phyloP scores from a whole-genome alignment of 2,329 filamentous ascomycete genomes.

The Pseudogymnoascus sp. region DNA sequence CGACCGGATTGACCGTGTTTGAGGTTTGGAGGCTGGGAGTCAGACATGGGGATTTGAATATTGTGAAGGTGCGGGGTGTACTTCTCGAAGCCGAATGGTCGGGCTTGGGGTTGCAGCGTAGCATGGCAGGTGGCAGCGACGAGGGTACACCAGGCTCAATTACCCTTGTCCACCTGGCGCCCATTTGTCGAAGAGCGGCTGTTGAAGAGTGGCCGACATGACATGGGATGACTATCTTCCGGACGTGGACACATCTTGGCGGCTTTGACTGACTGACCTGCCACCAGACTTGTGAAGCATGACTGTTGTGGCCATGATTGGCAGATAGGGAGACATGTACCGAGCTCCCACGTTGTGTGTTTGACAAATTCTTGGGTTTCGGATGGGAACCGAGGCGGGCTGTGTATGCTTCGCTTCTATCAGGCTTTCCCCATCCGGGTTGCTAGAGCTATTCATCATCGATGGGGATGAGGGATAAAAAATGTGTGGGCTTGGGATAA shows the following conservation, averaged over 20 bases:
- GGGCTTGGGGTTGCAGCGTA: neutral
- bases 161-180: neutral
- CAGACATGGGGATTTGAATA: neutral
- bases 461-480: neutral
- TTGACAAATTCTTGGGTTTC: slow-evolving; percentile 3
- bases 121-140: no score
- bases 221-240: neutral
- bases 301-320: neutral
- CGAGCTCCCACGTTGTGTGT: neutral
- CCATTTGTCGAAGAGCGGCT: neutral
- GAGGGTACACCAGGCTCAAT: neutral
- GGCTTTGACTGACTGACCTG: neutral
- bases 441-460: neutral
- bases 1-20: neutral
- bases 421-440: neutral
- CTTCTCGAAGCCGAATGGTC: neutral
- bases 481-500: neutral
- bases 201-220: neutral
- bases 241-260: neutral
- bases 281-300: neutral
- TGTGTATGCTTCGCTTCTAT: neutral
- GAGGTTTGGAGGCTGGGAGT: neutral
- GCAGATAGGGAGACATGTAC: neutral
- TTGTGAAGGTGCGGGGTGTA: neutral
- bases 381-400: neutral